Evolutionary conservation across 306 rosid species (phyloP).

Genomic region (Pachyrhizus erosus): DNA sequence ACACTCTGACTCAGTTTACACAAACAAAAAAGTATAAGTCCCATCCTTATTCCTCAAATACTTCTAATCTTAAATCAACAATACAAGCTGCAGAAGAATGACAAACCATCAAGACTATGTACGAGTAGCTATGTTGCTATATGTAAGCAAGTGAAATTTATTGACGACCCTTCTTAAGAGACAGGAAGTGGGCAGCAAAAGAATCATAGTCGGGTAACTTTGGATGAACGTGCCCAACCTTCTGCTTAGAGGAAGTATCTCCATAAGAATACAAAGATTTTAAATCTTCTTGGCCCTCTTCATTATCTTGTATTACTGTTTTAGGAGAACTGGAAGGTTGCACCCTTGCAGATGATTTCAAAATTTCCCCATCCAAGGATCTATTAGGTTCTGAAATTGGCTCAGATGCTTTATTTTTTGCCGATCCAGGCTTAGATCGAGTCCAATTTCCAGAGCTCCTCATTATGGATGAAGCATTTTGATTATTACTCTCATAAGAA

Average conservation of each 20-base stretch:
- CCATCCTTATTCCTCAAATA: constrained; percentile 39
- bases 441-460: constrained; percentile 49
- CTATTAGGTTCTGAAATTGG: constrained; percentile 48
- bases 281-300: constrained; percentile 41
- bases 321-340: constrained; percentile 50
- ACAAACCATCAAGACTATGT: constrained; percentile 23
- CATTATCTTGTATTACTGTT: constrained; percentile 42
- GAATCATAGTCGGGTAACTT: constrained; percentile 86
- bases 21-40: constrained; percentile 4
- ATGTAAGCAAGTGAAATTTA: constrained; percentile 42
- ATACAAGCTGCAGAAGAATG: constrained; percentile 36
- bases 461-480: constrained; percentile 39
- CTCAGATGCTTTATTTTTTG: constrained; percentile 41
- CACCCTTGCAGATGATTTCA: constrained; percentile 40
- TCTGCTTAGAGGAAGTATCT: constrained; percentile 54
- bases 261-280: constrained; percentile 30
- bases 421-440: constrained; percentile 40
- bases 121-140: constrained; percentile 35
- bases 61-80: constrained; percentile 33
- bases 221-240: constrained; percentile 77
- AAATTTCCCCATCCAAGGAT: constrained; percentile 44
- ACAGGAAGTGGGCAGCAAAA: constrained; percentile 68
- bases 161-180: constrained; percentile 64
- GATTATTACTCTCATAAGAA: constrained; percentile 48
- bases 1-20: constrained; percentile 25